Percentiles rank a stretch among this genome's conserved stretches.
phyloP scores from a whole-genome alignment of 352 stramenopile species.

The Globisporangium radiosum region DNA sequence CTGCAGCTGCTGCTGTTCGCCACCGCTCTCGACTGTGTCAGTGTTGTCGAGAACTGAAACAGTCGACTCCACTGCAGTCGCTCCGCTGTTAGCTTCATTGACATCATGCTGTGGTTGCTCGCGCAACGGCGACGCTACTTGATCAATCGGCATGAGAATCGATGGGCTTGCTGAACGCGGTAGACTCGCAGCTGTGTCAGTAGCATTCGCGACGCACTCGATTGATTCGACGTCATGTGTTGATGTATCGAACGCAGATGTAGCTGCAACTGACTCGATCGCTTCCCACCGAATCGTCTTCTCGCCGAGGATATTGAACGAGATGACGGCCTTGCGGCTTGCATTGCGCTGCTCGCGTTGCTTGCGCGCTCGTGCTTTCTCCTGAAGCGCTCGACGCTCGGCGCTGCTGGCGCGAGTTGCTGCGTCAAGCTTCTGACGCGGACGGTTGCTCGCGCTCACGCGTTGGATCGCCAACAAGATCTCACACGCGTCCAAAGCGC shows the following conservation, averaged over 20 bases:
- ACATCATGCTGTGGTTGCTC: no score
- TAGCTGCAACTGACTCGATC: not conserved
- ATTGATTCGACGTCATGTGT: constrained; percentile 1
- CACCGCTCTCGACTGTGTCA: not conserved
- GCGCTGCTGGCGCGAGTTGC: no score
- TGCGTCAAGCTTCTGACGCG: no score
- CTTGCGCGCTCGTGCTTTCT: constrained; percentile 15
- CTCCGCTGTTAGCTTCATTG: not conserved
- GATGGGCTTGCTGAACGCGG: constrained; percentile 4
- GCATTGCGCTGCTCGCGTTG: constrained; percentile 17
- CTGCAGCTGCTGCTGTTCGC: not conserved
- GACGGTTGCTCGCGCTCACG: no score
- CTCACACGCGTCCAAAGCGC: constrained; percentile 19
- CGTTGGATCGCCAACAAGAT: constrained; percentile 15
- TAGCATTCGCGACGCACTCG: not conserved
- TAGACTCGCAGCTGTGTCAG: not conserved
- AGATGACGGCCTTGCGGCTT: constrained; percentile 34
- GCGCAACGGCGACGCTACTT: not conserved
- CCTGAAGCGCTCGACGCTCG: constrained; percentile 5
- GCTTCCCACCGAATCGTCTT: constrained; percentile 51
- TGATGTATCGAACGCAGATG: not conserved
- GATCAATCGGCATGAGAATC: constrained; percentile 9
- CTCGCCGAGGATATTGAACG: constrained; percentile 63
- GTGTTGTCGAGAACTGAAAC: not conserved
- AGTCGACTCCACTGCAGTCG: not conserved